Base-by-base conservation (phyloP, 2,329 filamentous ascomycete species). In the Ceratocystis variospora region DNA sequence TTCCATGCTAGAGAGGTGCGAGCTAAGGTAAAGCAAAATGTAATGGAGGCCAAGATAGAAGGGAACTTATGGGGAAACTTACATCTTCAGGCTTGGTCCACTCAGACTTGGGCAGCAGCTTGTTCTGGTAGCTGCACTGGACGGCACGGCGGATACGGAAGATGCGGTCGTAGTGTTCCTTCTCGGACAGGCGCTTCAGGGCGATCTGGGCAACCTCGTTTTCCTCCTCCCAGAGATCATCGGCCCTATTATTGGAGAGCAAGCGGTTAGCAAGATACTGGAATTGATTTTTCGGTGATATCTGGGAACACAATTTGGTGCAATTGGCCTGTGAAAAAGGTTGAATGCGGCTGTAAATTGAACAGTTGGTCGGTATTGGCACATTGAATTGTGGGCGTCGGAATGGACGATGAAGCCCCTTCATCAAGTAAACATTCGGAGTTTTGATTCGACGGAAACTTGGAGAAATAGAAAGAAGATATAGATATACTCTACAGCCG, bases 81-180 rank as follows among this genome's bases (percentile, higher is more conserved):
- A 81, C 80, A 71, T 81, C 78, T 72, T 81, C 77, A 71, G 78
- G 71, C 77, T 81, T 84, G 71, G 80, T 84, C 83, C 82, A 85
- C 74, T 85, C 75, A 44, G 79, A 74, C 78, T 81, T 82, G 75
- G 84, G 82, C 66, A 87, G 80, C 69, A 87, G 77, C 79, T 85
- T 84, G 76, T 87, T 84, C 73, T 80, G 76, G 74, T 84, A 76
- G 73, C 80, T 83, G 77, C 79, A 80, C 80, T 99, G 94, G 79
- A 95, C 87, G 73, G 94, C 93, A 79, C 94, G 87, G 80, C 94
- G 90, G 78, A 99, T 85, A 75, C 94, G 92, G 87, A 91, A 99
- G 76, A 97, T 86, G 77, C 94, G 93, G 81, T 99, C 94, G 80
- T 97, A 97, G 73, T 87, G 83, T 76, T 94, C 90, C 82, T 95